Base-by-base conservation (phyloP, 2,329 filamentous ascomycete genomes). In the Thermoascus crustaceus region DNA sequence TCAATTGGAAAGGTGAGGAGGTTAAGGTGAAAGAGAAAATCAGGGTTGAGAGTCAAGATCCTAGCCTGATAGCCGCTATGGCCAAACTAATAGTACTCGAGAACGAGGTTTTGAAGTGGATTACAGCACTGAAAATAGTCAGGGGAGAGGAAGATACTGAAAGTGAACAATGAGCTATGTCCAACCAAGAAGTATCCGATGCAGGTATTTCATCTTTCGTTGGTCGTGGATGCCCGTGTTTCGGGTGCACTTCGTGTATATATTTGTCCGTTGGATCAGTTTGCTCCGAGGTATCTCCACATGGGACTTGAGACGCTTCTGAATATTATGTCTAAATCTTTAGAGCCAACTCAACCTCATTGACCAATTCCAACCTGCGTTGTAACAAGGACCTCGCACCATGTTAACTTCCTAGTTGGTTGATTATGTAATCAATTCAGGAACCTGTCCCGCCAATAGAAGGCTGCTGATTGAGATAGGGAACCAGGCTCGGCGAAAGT, bases 11-110 rank as follows among this genome's bases (percentile, higher is more conserved):
- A 9, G 74, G 75, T 4, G 72, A 78, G 37, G 78, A 91, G 42
- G 87, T 95, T 2, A 81, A 78, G 44, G 89, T 96, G 30, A 78
- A 81, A 47, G 89, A 95, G 58, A 95, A 95, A 65, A 76, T 94
- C 4, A 73, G 83, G 25, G 81, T 95, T 2, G 88, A 94, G 60
- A 89, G 78, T 50, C 85, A 87, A 37, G 88, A 96, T 58, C 89
- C 89, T 1, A 88, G 79, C 48, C 57, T 95, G 45, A 79, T 95
- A 57, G 82, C 84, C 22, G 70, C 91, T 21, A 81, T 85, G 57
- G 82, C 86, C 4, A 95, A 95, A 63, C 67, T 95, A 47, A 77
- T 73, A 19, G 86, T 84, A 4, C 63, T 95, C 38, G 80, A 82
- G 43, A 76, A 87, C 49, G 80, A 80, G 42, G 70, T 94, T 13